Evolutionary conservation across 352 stramenopile genomes (phyloP).

Genomic region (Lagenidium giganteum): DNA sequence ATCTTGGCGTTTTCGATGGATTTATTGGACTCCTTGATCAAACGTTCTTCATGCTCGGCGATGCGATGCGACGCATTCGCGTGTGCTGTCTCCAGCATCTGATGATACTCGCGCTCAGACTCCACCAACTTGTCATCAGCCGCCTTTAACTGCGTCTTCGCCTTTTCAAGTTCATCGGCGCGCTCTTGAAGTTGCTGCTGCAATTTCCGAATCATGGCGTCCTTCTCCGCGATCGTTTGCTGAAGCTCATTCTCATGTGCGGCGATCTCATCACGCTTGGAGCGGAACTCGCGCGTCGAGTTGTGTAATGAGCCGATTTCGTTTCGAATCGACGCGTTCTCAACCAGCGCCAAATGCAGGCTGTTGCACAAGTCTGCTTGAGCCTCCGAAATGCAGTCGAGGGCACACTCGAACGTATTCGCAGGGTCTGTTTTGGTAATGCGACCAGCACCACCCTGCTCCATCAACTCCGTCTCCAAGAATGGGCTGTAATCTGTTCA

Average conservation of each 20-base stretch:
- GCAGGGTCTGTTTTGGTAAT: constrained; percentile 8
- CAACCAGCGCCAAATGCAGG: constrained; percentile 60
- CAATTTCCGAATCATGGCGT: constrained; percentile 24
- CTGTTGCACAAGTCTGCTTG: constrained; percentile 54
- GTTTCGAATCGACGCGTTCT: constrained; percentile 74
- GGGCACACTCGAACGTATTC: constrained; percentile 35
- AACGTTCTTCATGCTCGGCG: constrained; percentile 54
- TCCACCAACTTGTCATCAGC: constrained; percentile 26
- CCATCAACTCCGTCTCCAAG: constrained; percentile 47
- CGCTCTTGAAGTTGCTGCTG: constrained; percentile 41
- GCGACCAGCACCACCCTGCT: constrained; percentile 22
- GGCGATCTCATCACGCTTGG: no score
- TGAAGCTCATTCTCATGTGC: no score
- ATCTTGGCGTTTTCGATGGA: constrained; percentile 66
- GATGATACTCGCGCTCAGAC: constrained; percentile 35
- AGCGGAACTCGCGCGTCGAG: constrained; percentile 35
- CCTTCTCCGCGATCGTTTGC: constrained; percentile 23
- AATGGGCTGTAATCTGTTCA: constrained; percentile 65
- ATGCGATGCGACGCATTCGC: constrained; percentile 36
- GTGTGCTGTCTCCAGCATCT: constrained; percentile 39
- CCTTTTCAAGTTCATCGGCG: constrained; percentile 27
- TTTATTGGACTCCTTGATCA: constrained; percentile 72
- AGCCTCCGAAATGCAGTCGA: constrained; percentile 57
- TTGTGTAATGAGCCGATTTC: constrained; percentile 53
- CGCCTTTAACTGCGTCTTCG: constrained; percentile 26